These are phyloP conservation scores for Westerdykella sp. DNA, from an alignment of 2,329 filamentous ascomycete genomes.

Conservation along the genomic window DNA sequence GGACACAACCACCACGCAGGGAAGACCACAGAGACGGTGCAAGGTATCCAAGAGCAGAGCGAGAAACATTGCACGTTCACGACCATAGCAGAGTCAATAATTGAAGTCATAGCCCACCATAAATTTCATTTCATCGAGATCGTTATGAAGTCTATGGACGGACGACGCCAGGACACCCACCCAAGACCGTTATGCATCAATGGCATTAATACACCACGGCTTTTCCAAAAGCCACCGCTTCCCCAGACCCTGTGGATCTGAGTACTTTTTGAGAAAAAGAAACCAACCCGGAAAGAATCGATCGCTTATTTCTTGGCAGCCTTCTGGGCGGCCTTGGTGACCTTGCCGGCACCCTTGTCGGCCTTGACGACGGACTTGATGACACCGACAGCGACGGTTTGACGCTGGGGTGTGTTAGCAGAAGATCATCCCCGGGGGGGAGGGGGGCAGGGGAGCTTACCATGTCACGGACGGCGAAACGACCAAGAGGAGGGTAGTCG, in stretches of 20 bases:
- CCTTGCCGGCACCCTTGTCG: slow-evolving; percentile 46
- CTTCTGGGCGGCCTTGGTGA: slow-evolving; percentile 45
- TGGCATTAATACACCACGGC: slow-evolving; percentile 31
- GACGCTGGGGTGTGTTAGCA: slow-evolving; percentile 41
- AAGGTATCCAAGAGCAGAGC: too few species aligned
- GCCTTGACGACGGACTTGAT: slow-evolving; percentile 62
- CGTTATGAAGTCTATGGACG: slow-evolving; percentile 38
- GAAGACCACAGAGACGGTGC: too few species aligned
- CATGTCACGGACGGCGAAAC: slow-evolving; percentile 99
- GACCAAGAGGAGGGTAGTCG: slow-evolving; percentile 97
- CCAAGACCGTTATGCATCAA: slow-evolving; percentile 35
- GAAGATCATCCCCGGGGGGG: neutral
- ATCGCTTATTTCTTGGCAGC: slow-evolving; percentile 39
- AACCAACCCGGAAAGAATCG: slow-evolving; percentile 25
- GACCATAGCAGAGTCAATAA: neutral
- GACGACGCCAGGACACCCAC: slow-evolving; percentile 30
- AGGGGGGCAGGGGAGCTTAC: slow-evolving; percentile 17
- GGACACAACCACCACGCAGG: too few species aligned
- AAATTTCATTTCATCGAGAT: slow-evolving; percentile 30
- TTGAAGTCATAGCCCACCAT: slow-evolving; percentile 20
- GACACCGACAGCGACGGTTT: slow-evolving; percentile 85
- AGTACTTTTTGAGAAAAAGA: slow-evolving; percentile 26
- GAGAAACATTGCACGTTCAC: neutral
- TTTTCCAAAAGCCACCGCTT: slow-evolving; percentile 34
- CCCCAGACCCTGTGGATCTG: slow-evolving; percentile 26